phyloP scores from a whole-genome alignment of 257 asterid species.

The Gentiana dahurica region DNA sequence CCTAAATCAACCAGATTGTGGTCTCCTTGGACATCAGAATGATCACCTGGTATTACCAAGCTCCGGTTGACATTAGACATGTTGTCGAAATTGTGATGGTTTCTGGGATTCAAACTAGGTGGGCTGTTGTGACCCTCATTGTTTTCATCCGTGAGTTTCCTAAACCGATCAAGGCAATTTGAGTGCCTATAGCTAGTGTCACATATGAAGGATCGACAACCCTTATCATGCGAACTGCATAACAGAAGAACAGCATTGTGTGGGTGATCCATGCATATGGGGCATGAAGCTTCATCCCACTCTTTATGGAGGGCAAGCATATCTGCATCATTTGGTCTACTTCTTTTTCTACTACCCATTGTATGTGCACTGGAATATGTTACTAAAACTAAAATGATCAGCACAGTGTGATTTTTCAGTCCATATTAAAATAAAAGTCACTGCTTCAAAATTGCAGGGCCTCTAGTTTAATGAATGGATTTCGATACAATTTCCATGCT shows the following conservation, averaged over 20 bases:
- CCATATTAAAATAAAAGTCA: conserved; percentile 3
- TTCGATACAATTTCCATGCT: neutral
- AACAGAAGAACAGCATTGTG: conserved; percentile 81
- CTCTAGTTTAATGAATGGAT: neutral
- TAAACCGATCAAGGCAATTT: conserved; percentile 82
- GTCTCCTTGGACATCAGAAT: conserved; percentile 10
- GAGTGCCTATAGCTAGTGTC: conserved; percentile 93
- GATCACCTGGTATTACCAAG: conserved; percentile 17
- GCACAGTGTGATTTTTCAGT: conserved; percentile 15
- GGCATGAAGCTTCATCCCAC: conserved; percentile 89
- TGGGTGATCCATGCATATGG: conserved; percentile 89
- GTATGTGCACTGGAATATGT: conserved; percentile 58
- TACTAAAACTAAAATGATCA: conserved; percentile 43
- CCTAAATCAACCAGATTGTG: conserved; percentile 6
- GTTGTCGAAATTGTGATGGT: conserved; percentile 12
- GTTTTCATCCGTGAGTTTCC: conserved; percentile 52
- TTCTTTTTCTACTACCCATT: conserved; percentile 96
- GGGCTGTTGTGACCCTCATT: conserved; percentile 17
- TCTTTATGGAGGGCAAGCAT: conserved; percentile 57
- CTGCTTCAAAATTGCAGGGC: neutral
- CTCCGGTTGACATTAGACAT: conserved; percentile 14
- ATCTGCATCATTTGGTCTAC: conserved; percentile 64
- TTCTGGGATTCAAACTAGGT: conserved; percentile 12
- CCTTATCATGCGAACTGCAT: conserved; percentile 80
- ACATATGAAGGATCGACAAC: conserved; percentile 84